Percentiles rank a stretch among this genome's conserved stretches.
Conservation (phyloP, 176 grass and related monocot genomes). For the Triticum turgidum region DNA sequence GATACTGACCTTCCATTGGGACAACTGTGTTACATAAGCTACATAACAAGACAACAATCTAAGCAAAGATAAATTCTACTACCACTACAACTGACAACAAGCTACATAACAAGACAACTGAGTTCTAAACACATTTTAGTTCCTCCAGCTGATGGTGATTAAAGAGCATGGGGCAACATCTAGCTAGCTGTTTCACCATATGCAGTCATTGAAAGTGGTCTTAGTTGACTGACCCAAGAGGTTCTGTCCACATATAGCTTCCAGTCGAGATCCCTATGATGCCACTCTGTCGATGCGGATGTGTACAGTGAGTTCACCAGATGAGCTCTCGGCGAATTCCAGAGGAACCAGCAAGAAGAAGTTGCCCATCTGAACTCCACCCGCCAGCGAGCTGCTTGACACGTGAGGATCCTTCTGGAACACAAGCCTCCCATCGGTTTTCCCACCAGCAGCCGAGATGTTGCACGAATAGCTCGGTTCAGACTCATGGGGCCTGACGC, state of each 20-base stretch:
- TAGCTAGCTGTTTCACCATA: not conserved
- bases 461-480: not conserved
- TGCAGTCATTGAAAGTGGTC: not conserved
- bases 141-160: no score
- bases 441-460: not conserved
- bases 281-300: not conserved
- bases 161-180: not conserved
- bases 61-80: no score
- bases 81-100: no score
- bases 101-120: no score
- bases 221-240: not conserved
- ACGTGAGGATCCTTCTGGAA: slow-evolving; percentile 25
- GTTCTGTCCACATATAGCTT: not conserved
- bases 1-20: no score
- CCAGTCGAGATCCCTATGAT: not conserved
- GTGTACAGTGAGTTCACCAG: not conserved
- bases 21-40: no score
- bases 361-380: not conserved
- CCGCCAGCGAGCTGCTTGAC: not conserved
- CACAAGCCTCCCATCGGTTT: slow-evolving; percentile 4
- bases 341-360: slow-evolving; percentile 19
- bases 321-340: not conserved
- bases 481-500: slow-evolving; percentile 10
- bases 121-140: no score
- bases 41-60: no score